Percentiles rank a stretch among this genome's conserved stretches.
These are phyloP conservation scores for Somion occarium DNA, from an alignment of 1,284 basidiomycete species.

Conservation along the genomic window DNA sequence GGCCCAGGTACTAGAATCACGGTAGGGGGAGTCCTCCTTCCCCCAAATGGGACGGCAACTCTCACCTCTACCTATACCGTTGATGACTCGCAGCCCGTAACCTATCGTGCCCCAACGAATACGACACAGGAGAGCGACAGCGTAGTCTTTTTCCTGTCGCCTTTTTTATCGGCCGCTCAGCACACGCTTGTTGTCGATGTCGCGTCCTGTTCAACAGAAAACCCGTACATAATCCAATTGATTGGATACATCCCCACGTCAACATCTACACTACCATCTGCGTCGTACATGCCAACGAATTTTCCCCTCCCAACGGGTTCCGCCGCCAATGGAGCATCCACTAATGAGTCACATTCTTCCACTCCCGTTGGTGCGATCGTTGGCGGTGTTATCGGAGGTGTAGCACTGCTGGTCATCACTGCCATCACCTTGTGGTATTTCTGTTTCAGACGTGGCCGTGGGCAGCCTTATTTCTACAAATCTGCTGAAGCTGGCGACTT, in stretches of 20 bases:
- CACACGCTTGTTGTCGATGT: not conserved
- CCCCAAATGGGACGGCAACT: not conserved
- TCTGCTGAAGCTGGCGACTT: conserved; percentile 5
- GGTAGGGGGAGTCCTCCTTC: conserved; percentile 4
- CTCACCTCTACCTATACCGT: conserved; percentile 5
- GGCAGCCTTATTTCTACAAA: conserved; percentile 7
- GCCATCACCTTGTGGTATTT: conserved; percentile 7
- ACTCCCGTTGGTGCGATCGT: conserved; percentile 12
- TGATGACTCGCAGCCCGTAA: conserved; percentile 2
- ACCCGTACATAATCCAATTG: not conserved
- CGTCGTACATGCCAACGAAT: not conserved
- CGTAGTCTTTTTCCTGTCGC: conserved; percentile 4
- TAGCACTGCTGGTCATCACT: conserved; percentile 6
- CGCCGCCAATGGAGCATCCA: not conserved
- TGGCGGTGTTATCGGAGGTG: conserved; percentile 11
- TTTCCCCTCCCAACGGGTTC: not conserved
- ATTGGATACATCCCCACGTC: not conserved
- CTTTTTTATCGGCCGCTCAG: not conserved
- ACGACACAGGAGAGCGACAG: conserved; percentile 1
- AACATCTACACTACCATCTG: not conserved
- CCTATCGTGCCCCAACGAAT: conserved; percentile 7
- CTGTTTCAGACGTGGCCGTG: not conserved
- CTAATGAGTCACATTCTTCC: not conserved
- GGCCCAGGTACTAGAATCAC: conserved; percentile 10
- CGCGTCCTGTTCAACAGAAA: not conserved